A percentile compares a stretch with the other conserved stretches of the same genome.
Evolutionary conservation across 306 rosid species (phyloP).

Genomic region (Corylus americana): DNA sequence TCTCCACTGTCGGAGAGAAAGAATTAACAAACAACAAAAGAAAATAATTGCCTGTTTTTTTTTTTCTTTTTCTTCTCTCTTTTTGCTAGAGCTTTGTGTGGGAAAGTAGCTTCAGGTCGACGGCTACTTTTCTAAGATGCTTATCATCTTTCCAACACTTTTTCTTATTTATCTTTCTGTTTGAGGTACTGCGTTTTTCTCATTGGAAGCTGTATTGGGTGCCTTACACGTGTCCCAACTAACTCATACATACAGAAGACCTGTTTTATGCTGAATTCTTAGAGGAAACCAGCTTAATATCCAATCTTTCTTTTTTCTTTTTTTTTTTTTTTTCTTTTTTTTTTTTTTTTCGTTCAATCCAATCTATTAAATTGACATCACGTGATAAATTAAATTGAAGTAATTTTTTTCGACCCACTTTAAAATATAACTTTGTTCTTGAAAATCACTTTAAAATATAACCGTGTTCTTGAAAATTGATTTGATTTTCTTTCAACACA

Average conservation of each 20-base stretch:
- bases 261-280: neutral
- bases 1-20: neutral
- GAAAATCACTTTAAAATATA: too few relatives aligned
- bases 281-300: neutral
- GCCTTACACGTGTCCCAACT: neutral
- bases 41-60: slow-evolving; percentile 14
- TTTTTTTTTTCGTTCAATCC: too few relatives aligned
- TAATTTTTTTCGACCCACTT: too few relatives aligned
- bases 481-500: too few relatives aligned
- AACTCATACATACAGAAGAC: too few relatives aligned
- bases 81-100: neutral
- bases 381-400: too few relatives aligned
- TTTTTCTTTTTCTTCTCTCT: neutral
- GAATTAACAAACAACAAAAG: neutral
- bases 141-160: neutral
- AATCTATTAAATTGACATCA: too few relatives aligned
- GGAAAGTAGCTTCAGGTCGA: slow-evolving; percentile 23
- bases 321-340: too few relatives aligned
- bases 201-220: too few relatives aligned
- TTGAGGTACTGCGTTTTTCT: neutral
- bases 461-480: too few relatives aligned
- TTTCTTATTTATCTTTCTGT: neutral
- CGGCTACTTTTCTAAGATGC: slow-evolving; percentile 25
- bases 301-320: too few relatives aligned
- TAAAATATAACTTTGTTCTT: too few relatives aligned